phyloP scores from a whole-genome alignment of 2,329 filamentous ascomycete genomes.

The Blastomyces percursus region DNA sequence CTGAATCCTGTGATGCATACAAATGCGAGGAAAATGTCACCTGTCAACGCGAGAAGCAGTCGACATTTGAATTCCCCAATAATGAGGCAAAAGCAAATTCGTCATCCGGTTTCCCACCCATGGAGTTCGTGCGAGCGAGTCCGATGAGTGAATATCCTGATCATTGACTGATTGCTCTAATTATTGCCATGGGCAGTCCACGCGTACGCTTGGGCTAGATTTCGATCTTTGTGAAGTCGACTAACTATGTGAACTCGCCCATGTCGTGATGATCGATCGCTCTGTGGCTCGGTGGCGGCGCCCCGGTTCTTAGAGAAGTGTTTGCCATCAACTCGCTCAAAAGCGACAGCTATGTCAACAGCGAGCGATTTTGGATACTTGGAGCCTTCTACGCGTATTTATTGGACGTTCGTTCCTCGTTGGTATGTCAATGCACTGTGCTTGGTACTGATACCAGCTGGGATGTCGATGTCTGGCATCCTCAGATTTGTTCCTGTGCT shows the following conservation, averaged over 20 bases:
- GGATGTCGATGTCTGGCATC: no score
- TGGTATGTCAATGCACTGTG: no score
- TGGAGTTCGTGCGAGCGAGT: not conserved
- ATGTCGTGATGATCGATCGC: not conserved
- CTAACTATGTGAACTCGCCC: not conserved
- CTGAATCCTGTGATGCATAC: not conserved
- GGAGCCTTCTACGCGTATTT: no score
- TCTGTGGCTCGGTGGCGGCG: not conserved
- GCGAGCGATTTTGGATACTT: no score
- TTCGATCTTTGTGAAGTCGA: not conserved
- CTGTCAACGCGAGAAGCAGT: not conserved
- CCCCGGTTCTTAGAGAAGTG: not conserved
- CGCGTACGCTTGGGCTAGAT: not conserved
- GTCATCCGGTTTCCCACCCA: not conserved
- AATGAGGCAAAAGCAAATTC: not conserved
- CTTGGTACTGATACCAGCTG: no score
- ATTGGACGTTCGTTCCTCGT: no score
- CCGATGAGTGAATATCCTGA: not conserved
- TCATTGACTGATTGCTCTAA: not conserved
- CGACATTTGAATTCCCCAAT: constrained; percentile 1
- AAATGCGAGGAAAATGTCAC: not conserved
- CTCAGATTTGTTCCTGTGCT: no score
- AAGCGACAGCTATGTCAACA: no score
- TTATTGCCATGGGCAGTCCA: not conserved
- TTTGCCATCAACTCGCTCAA: not conserved